A percentile compares a stretch with the other conserved stretches of the same genome.
These are phyloP conservation scores for Eimeria tenella DNA, from an alignment of 169 alveolate species.

Conservation along the genomic window DNA sequence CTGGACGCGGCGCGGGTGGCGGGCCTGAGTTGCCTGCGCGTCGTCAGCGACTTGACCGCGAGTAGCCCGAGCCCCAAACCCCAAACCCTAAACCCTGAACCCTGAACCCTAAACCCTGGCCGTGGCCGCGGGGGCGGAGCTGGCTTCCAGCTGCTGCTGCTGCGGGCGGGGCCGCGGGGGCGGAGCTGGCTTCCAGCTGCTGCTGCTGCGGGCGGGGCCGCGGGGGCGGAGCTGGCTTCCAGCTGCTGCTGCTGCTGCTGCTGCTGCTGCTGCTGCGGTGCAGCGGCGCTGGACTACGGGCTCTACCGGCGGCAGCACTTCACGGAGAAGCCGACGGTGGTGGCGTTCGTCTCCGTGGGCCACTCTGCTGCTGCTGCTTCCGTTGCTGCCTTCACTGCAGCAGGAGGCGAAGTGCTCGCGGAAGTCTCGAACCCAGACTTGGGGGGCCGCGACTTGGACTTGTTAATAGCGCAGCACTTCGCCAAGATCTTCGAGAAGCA, in stretches of 20 bases:
- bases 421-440: constrained; percentile 94
- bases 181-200: too few relatives aligned
- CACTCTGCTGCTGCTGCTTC: constrained; percentile 92
- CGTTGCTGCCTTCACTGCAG: constrained; percentile 93
- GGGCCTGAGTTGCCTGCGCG: constrained; percentile 93
- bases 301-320: constrained; percentile 96
- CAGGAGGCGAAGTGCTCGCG: constrained; percentile 88
- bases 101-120: neutral
- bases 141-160: too few relatives aligned
- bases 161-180: too few relatives aligned
- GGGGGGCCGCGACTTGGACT: constrained; percentile 98
- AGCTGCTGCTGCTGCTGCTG: neutral
- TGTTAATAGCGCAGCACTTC: constrained; percentile 91
- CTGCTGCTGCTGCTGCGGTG: too few relatives aligned
- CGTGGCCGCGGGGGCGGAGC: too few relatives aligned
- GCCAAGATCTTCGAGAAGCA: constrained; percentile 92
- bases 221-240: too few relatives aligned
- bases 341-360: constrained; percentile 89
- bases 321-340: constrained; percentile 88
- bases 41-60: constrained; percentile 97
- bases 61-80: too few relatives aligned
- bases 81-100: too few relatives aligned
- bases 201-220: too few relatives aligned
- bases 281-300: constrained; percentile 97
- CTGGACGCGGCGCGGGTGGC: constrained; percentile 96